phyloP scores from a whole-genome alignment of 495 filamentous ascomycete species.

The Penicillium diatomitis region DNA sequence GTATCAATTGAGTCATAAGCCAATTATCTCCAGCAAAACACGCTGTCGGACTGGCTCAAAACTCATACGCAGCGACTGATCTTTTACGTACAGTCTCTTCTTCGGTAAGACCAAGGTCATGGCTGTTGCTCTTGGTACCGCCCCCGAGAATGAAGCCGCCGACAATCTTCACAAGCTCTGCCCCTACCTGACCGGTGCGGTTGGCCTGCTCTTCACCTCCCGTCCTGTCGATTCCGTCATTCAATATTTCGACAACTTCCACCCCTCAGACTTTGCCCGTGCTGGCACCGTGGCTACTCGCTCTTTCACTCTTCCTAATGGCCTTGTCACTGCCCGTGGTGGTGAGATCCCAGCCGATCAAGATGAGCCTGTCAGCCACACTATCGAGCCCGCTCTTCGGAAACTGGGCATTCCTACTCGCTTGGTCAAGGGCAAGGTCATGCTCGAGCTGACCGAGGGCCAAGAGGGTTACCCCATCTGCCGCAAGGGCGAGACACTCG shows the following conservation, averaged over 20 bases:
- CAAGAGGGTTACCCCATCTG: conserved; percentile 64
- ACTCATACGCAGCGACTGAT: conserved; percentile 4
- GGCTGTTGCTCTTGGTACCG: conserved; percentile 77
- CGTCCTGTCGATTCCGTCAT: conserved; percentile 53
- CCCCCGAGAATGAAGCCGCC: conserved; percentile 65
- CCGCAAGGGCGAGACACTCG: conserved; percentile 68
- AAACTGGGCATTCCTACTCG: conserved; percentile 81
- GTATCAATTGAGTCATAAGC: not conserved
- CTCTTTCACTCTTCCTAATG: conserved; percentile 67
- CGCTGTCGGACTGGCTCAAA: no score
- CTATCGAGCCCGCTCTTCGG: conserved; percentile 76
- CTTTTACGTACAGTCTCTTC: conserved; percentile 55
- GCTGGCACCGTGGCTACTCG: conserved; percentile 69
- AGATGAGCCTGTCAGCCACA: conserved; percentile 79
- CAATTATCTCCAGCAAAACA: not conserved
- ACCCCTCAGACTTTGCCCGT: conserved; percentile 75
- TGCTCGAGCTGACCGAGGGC: conserved; percentile 66
- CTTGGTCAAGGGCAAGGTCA: conserved; percentile 79
- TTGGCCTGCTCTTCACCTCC: conserved; percentile 85
- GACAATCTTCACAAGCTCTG: conserved; percentile 60
- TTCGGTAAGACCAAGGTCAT: conserved; percentile 99
- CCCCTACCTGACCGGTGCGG: conserved; percentile 65
- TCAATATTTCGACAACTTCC: conserved; percentile 57
- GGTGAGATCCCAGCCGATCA: conserved; percentile 70
- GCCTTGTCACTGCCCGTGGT: conserved; percentile 62